Base-by-base conservation (phyloP, 2,329 filamentous ascomycete species). In the Alternaria atra region DNA sequence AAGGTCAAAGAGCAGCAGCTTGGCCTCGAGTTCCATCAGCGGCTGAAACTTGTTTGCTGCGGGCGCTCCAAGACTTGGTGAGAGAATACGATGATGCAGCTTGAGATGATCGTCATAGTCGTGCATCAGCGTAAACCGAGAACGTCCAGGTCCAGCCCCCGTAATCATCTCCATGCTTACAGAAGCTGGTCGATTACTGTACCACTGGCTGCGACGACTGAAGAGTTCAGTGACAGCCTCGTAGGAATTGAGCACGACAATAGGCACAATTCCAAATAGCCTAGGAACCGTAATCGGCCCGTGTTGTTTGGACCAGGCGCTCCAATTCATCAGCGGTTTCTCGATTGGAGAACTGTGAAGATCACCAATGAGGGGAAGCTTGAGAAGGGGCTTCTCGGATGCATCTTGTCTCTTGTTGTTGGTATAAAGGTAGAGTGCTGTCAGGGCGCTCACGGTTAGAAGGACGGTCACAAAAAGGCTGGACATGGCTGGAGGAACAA, bases 121-220 rank as follows among this genome's bases (percentile, higher is more conserved):
- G 40, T 62, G 60, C 60, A 62, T 62, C 46, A 62, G 39, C 17
- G 60, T 62, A 6, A 62, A 62, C 25, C 60, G 37, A 27, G 60
- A 62, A 32, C 51, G 37, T 10, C 60, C 60, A n/a, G 60, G 60
- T 15, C 32, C 30, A 10, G 60, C 60, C 39, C 60, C 60, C 1
- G 60, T 62, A 13, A 62, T 62, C 60, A 62, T 62, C 8, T 62
- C 60, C 60, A 62, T 62, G 51, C 60, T 62, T 27, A 62, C 60
- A 17, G 55, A 62, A 37, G 60, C 51, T 13, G 60, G 56, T 23
- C 60, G 51, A 29, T 60, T 62, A 34, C 60, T 62, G 10, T 62
- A 62, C 55, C 55, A 60, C 40, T 62, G 55, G 34, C 60, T 60
- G 27, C 55, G 60, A 43, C 60, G 60, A 55, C 60, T 55, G 51